A percentile compares a stretch with the other conserved stretches of the same genome.
Conservation (phyloP, 2,329 filamentous ascomycete genomes). For the Bipolaris victoriae region DNA sequence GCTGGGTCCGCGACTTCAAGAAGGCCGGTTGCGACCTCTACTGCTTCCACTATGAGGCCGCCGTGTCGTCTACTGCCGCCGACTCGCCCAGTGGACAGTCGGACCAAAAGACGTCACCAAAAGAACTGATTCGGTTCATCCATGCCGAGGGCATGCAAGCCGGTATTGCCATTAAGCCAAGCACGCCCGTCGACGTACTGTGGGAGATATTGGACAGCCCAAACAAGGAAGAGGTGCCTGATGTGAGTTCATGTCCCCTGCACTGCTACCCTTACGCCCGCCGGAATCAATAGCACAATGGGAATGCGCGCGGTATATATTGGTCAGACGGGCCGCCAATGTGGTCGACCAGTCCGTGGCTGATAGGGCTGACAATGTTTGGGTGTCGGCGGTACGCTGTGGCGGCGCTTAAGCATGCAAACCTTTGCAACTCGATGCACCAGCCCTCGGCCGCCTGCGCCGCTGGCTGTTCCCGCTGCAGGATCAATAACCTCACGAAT, state of each 20-base stretch:
- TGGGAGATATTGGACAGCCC: conserved; percentile 84
- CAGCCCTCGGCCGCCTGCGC: conserved; percentile 22
- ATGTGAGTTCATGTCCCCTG: conserved; percentile 66
- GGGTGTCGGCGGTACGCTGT: conserved; percentile 38
- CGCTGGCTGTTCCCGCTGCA: conserved; percentile 15
- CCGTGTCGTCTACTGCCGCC: conserved; percentile 80
- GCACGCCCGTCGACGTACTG: conserved; percentile 86
- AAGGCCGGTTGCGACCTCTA: conserved; percentile 96
- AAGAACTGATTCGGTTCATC: conserved; percentile 86
- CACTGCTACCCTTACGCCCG: conserved; percentile 7
- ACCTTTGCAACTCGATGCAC: conserved; percentile 13
- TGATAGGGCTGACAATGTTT: conserved; percentile 29
- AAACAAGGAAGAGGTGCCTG: conserved; percentile 77
- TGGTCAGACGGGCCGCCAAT: conserved; percentile 21
- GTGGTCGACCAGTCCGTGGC: conserved; percentile 17
- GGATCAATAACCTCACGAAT: conserved; percentile 17
- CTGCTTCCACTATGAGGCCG: conserved; percentile 99
- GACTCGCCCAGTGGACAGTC: conserved; percentile 74
- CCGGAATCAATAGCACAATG: conserved; percentile 24
- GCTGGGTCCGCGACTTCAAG: conserved; percentile 96
- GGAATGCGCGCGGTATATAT: conserved; percentile 18
- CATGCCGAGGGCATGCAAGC: conserved; percentile 87
- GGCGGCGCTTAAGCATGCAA: conserved; percentile 43
- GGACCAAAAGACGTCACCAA: conserved; percentile 77
- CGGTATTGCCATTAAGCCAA: conserved; percentile 94